A percentile compares a stretch with the other conserved stretches of the same genome.
phyloP scores from a whole-genome alignment of 306 rosid genomes.

The Lathyrus aphaca region DNA sequence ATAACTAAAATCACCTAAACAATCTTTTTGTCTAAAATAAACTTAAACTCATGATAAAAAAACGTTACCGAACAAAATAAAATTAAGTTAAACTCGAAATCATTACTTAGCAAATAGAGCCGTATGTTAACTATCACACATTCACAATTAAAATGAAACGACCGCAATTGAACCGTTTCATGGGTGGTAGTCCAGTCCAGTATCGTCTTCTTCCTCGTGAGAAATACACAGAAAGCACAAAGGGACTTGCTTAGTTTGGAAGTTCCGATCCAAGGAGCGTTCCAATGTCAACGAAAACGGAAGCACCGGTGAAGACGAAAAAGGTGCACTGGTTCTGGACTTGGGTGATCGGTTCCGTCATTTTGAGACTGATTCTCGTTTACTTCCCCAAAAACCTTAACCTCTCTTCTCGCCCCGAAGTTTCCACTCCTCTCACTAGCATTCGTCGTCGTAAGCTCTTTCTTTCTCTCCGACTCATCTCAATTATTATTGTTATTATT shows the following conservation, averaged over 20 bases:
- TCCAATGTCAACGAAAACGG: constrained; percentile 25
- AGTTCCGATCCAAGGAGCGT: neutral
- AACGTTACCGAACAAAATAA: no score
- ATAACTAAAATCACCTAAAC: no score
- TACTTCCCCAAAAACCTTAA: constrained; percentile 75
- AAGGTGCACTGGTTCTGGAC: constrained; percentile 65
- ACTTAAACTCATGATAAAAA: no score
- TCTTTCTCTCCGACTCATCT: neutral
- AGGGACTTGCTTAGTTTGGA: neutral
- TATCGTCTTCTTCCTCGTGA: neutral
- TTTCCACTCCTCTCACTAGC: constrained; percentile 93
- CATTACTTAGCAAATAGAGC: no score
- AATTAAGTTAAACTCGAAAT: no score
- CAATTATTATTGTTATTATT: no score
- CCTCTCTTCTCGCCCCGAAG: constrained; percentile 91
- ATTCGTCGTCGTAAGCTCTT: constrained; percentile 71
- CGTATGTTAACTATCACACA: no score
- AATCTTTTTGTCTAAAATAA: no score
- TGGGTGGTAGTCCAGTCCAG: neutral
- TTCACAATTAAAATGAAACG: no score
- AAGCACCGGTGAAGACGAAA: constrained; percentile 39
- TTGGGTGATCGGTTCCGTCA: constrained; percentile 66
- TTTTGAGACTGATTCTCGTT: constrained; percentile 67
- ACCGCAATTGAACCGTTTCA: neutral
- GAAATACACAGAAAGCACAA: neutral